Evolutionary conservation across 176 grass and related monocot species (phyloP).

Genomic region (Leersia perrieri): DNA sequence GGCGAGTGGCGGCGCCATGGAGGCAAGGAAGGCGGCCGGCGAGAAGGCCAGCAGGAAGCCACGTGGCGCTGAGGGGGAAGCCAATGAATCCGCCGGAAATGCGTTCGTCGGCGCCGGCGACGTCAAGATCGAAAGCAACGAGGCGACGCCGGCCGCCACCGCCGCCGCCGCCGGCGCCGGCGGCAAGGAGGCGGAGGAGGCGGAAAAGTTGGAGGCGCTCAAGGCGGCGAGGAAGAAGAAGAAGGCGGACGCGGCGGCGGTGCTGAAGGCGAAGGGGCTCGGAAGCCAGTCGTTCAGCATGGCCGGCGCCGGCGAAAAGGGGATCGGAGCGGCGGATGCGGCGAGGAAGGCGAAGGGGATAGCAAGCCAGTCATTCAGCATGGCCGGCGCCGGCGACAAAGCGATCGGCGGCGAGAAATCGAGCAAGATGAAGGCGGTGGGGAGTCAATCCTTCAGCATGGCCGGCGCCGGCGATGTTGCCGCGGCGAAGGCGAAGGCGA

Average conservation of each 20-base stretch:
- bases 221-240: neutral
- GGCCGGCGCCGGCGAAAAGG: too few relatives aligned
- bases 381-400: neutral
- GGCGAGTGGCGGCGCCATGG: neutral
- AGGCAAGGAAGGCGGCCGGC: neutral
- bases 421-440: neutral
- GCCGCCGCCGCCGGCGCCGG: too few relatives aligned
- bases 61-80: neutral
- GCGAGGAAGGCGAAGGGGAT: neutral
- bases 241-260: too few relatives aligned
- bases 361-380: neutral
- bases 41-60: neutral
- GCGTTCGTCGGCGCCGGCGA: neutral
- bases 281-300: too few relatives aligned
- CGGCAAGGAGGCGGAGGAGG: neutral
- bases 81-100: neutral
- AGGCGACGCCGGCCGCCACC: too few relatives aligned
- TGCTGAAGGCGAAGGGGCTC: too few relatives aligned
- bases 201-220: neutral
- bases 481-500: too few relatives aligned
- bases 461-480: neutral
- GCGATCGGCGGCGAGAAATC: neutral
- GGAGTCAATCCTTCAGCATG: too few relatives aligned
- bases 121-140: neutral
- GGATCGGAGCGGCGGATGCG: neutral